Base-by-base conservation (phyloP, 2,329 filamentous ascomycete genomes). In the Phialophora verrucosa region DNA sequence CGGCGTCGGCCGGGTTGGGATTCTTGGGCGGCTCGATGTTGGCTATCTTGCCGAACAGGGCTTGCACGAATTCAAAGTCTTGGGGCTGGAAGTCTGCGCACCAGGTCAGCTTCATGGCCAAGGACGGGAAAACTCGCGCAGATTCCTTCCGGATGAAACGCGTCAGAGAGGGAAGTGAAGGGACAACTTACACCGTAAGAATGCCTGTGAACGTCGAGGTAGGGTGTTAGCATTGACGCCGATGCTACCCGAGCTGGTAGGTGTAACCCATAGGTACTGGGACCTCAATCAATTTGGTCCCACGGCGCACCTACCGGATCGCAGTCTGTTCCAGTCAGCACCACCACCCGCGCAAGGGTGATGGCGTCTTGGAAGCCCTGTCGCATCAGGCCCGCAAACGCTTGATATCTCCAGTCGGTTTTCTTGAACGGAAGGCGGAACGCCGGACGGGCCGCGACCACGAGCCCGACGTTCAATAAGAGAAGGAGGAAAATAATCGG, bases 61-160 rank as follows among this genome's bases (percentile, higher is more conserved):
- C n/a, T 50, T 64, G 62, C 38, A 64, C 62, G 23, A 64, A 59
- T 20, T 29, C 29, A 31, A 27, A 64, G 47, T 64, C 62, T 27
- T 59, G 42, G 4, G 38, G 10, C 20, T 57, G 53, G 27, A 63
- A 63, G 38, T 44, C 38, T 44, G 38, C 17, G 38, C 38, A 44
- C 17, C 14, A 44, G 38, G 38, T 44, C 38, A 44, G 38, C 38
- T 44, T 44, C 14, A 44, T 4, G 38, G 38, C 17, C 38, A 2
- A 44, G 14, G 14, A 44, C 4, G n/a, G 38, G n/a, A 17, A 17
- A 42, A n/a, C 14, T 12, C 10, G 11, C 32, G 32, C 32, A 12
- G 32, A 2, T 35, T 35, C 10, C 10, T 35, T 35, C 32, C 3
- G 17, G 12, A 6, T 17, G 38, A 42, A 42, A 17, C 12, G 14